These are phyloP conservation scores for Ilex paraguariensis DNA, from an alignment of 305 asterid genomes.

Conservation along the genomic window DNA sequence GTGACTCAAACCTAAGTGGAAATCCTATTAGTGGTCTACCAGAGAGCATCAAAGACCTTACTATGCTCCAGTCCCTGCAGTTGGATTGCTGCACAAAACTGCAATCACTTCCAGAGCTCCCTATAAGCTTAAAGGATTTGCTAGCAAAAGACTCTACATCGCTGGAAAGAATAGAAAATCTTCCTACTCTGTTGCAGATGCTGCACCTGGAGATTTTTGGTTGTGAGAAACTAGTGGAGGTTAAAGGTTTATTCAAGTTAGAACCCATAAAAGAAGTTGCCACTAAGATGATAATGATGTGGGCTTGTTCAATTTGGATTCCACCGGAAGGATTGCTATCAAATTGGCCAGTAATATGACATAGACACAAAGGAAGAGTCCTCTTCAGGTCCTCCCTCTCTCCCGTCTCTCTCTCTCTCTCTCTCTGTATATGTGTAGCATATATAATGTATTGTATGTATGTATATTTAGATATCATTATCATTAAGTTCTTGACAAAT, in stretches of 20 bases:
- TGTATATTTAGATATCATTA: no score
- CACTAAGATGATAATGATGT: conserved; percentile 1
- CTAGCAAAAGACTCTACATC: conserved; percentile 10
- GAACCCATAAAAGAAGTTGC: conserved; percentile 4
- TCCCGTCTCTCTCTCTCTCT: conserved; percentile 1
- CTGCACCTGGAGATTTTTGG: conserved; percentile 12
- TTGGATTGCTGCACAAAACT: conserved; percentile 17
- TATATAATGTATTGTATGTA: neutral
- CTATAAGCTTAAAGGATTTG: conserved; percentile 9
- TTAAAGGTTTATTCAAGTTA: conserved; percentile 16
- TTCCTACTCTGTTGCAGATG: conserved; percentile 16
- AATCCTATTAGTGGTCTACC: conserved; percentile 18
- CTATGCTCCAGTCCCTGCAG: conserved; percentile 10
- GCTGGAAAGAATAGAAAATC: conserved; percentile 15
- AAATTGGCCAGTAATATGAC: conserved; percentile 18
- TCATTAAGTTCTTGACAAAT: neutral
- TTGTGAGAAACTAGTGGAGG: conserved; percentile 21
- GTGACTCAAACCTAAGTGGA: conserved; percentile 12
- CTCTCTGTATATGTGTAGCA: neutral
- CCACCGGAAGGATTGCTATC: conserved; percentile 1
- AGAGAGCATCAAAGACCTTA: conserved; percentile 14
- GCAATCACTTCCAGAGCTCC: conserved; percentile 20
- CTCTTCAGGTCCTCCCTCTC: conserved; percentile 3
- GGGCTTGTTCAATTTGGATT: conserved; percentile 3
- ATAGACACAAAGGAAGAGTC: conserved; percentile 5